These are phyloP conservation scores for Amaranthus tricolor DNA, from an alignment of 179 eudicot species.

Conservation along the genomic window DNA sequence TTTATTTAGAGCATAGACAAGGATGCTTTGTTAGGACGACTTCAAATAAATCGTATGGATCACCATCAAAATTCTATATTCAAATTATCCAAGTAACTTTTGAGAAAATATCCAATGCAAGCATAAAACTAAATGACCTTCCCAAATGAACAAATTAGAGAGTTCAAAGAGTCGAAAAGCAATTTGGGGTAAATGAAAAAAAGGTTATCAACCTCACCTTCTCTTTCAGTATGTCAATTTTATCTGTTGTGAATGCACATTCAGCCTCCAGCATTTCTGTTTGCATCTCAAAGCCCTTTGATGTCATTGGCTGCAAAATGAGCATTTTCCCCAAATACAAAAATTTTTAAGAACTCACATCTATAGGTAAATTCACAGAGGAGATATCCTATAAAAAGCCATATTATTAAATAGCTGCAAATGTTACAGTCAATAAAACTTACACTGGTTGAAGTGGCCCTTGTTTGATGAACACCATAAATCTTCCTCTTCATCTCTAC, in stretches of 20 bases:
- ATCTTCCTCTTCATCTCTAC: constrained; percentile 70
- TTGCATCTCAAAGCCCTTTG: constrained; percentile 70
- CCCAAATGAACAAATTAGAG: not conserved
- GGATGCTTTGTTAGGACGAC: not conserved
- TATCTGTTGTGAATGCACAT: constrained; percentile 58
- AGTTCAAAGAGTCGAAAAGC: not conserved
- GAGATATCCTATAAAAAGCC: not conserved
- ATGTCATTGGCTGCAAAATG: constrained; percentile 43
- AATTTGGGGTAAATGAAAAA: not conserved
- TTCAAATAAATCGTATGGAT: not conserved
- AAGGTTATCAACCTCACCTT: constrained; percentile 42
- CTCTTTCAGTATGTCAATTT: constrained; percentile 62
- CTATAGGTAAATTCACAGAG: not conserved
- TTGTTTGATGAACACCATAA: constrained; percentile 41
- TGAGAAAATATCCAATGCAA: not conserved
- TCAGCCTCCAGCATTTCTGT: constrained; percentile 76
- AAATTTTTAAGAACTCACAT: not conserved
- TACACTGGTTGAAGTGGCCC: constrained; percentile 45
- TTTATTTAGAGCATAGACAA: not conserved
- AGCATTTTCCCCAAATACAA: not conserved
- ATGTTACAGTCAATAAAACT: constrained; percentile 27
- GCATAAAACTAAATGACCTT: not conserved
- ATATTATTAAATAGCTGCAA: not conserved
- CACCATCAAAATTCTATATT: not conserved
- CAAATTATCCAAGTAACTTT: not conserved